Evolutionary conservation across 2,329 filamentous ascomycete genomes (phyloP), one percentile per base, ranked within the genome.

Genomic region (Beauveria rudraprayagi): DNA sequence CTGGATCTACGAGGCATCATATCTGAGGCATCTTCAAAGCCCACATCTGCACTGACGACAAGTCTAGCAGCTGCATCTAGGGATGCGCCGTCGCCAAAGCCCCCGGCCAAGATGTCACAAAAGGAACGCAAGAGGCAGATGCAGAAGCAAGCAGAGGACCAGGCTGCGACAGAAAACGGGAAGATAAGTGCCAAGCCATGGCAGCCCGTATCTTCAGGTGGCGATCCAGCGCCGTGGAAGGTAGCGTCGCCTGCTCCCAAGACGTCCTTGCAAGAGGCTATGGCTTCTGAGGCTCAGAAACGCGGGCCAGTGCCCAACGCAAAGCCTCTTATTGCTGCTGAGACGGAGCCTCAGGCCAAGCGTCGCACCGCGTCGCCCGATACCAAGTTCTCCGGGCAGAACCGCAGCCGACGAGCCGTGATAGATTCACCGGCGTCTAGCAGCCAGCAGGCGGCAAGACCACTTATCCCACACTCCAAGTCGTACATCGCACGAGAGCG

Each of bases 121-220:
- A 96, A 94, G 70, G 92, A 97, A 72, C 86, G 92, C 24, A 97
- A 96, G 76, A 90, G 84, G 70, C 84, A 92, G 65, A 84, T 91
- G 67, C 88, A 91, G 68, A 81, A 85, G 63, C 84, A 90, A 68
- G 76, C 80, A 26, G 75, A 71, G 26, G 71, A 77, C 41, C 75
- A 80, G 62, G 74, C 72, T 37, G 72, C 76, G 8, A 73, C 75
- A 7, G 68, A 69, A 44, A 67, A 69, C n/a, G 69, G 70, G 37
- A 66, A 68, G 37, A 46, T 64, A 14, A 72, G 65, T 30, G 63
- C 63, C n/a, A 73, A 74, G 22, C 76, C 80, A 2, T 81, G 81
- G 77, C 77, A 80, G 59, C 75, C 75, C 28, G 69, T 70, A 2
- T 54, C 68, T 10, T 66, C 71, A 24, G 75, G 77, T n/a, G 70